These are phyloP conservation scores for Linnemannia exigua DNA, from an alignment of 192 early-diverging fungal genomes.

Conservation along the genomic window DNA sequence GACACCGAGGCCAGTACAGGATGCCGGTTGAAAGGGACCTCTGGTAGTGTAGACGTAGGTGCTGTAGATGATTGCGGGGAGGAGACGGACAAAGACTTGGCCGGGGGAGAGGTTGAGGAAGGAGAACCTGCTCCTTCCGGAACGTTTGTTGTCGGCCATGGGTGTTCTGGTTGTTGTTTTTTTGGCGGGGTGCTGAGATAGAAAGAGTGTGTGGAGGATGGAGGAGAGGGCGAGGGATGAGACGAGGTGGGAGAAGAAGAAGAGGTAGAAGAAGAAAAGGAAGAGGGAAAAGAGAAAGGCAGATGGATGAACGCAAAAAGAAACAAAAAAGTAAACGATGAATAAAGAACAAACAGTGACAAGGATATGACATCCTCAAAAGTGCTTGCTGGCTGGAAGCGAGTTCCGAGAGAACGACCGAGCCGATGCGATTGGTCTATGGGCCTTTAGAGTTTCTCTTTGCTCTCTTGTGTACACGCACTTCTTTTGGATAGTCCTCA, in stretches of 20 bases:
- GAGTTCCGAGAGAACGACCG: not conserved
- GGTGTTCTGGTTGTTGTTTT: not conserved
- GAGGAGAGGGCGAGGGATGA: not conserved
- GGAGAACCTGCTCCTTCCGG: not conserved
- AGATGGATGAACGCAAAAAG: not conserved
- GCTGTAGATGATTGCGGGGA: slow-evolving; percentile 36
- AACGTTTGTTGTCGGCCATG: slow-evolving; percentile 6
- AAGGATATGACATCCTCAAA: too few relatives aligned
- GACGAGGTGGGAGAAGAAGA: not conserved
- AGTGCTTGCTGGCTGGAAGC: not conserved
- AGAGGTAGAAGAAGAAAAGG: slow-evolving; percentile 8
- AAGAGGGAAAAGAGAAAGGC: not conserved
- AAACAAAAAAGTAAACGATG: not conserved
- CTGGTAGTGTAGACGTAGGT: slow-evolving; percentile 24
- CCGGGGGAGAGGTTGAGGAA: slow-evolving; percentile 21
- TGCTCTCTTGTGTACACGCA: too few relatives aligned
- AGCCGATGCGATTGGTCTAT: not conserved
- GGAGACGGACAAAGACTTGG: slow-evolving; percentile 33
- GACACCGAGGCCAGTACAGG: slow-evolving; percentile 16
- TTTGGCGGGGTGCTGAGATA: not conserved
- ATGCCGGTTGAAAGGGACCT: slow-evolving; percentile 32
- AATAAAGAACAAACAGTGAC: not conserved
- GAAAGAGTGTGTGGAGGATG: not conserved
- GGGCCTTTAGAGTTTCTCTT: not conserved
- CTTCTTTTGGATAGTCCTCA: too few relatives aligned